Evolutionary conservation across 352 stramenopile species (phyloP), one percentile per base, ranked within the genome.

Genomic region (Phytophthora kernoviae): DNA sequence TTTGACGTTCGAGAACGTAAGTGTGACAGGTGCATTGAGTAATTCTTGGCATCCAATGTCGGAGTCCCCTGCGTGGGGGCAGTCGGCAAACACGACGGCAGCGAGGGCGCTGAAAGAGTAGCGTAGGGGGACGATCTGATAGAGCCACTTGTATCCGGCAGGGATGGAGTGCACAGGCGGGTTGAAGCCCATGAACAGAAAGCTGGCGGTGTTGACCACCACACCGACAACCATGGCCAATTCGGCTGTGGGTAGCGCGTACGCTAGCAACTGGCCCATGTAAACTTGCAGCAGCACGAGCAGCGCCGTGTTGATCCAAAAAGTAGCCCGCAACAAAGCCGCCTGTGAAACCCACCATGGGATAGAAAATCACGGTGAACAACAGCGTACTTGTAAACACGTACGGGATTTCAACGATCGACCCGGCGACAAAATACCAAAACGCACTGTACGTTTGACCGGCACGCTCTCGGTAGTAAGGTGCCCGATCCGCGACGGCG

Each of bases 151-250:
- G 61, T 84, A 85, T 15, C 68, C 78, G 0, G 49, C 41, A 2
- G 78, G 80, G 46, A 90, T 86, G 11, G 61, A 54, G 12, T 68
- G 58, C 9, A 77, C 68, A n/a, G 81, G 78, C 17, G 81, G 81
- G 48, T 88, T 88, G 70, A 83, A 90, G 30, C 84, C 86, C 70
- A 84, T 84, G 65, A 91, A 90, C 9, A 91, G 65, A 58, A 92
- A 79, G 61, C 87, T 88, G 53, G 91, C 72, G 44, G 78, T 77
- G 51, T 87, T 85, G 26, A 91, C 40, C 10, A 86, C 61, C 22
- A 79, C 59, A 30, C 70, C 73, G 9, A 79, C 51, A 24, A 84
- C 65, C 58, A 69, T 78, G 2, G 75, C 75, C 9, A 82, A 30
- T 30, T 84, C 75, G n/a, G 62, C 60, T 12, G 47, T 71, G 11